Conservation (phyloP, 495 filamentous ascomycete species). For the Paragyromitra xinjiangensis region DNA sequence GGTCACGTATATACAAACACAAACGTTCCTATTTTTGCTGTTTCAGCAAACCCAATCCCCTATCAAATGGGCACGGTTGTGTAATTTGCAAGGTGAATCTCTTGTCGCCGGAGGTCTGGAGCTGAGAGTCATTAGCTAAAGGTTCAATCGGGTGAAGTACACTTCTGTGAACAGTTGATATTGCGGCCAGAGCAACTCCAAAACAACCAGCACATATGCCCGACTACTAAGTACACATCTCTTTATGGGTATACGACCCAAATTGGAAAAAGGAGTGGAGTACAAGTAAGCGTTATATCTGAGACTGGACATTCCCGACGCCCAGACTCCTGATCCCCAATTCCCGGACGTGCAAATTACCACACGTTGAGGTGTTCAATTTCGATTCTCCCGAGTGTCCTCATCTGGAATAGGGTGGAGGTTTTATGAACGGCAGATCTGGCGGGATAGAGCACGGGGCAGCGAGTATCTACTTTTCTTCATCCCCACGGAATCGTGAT, state of each 20-base stretch:
- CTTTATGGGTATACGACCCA: background rate
- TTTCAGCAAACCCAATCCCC: background rate
- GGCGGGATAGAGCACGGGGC: conserved; percentile 33
- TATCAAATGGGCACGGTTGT: background rate
- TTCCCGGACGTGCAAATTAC: conserved; percentile 38
- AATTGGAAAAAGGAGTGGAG: conserved; percentile 31
- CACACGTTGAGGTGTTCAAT: conserved; percentile 40
- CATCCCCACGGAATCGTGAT: conserved; percentile 28
- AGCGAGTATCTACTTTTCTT: conserved; percentile 32
- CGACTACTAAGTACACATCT: conserved; percentile 1
- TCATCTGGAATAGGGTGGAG: conserved; percentile 17
- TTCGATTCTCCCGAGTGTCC: conserved; percentile 27
- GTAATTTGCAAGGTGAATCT: background rate
- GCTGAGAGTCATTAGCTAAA: conserved; percentile 13
- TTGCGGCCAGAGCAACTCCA: conserved; percentile 34
- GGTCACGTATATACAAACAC: background rate
- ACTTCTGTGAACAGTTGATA: background rate
- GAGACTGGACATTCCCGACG: conserved; percentile 35
- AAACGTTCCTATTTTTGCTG: background rate
- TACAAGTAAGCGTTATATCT: conserved; percentile 14
- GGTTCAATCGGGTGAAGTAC: background rate
- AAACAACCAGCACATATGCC: conserved; percentile 22
- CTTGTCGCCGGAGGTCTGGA: background rate
- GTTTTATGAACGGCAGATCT: conserved; percentile 24
- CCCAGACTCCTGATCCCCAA: conserved; percentile 23